These are phyloP conservation scores for Rubia peregrina DNA, from an alignment of 305 asterid species.

Conservation along the genomic window DNA sequence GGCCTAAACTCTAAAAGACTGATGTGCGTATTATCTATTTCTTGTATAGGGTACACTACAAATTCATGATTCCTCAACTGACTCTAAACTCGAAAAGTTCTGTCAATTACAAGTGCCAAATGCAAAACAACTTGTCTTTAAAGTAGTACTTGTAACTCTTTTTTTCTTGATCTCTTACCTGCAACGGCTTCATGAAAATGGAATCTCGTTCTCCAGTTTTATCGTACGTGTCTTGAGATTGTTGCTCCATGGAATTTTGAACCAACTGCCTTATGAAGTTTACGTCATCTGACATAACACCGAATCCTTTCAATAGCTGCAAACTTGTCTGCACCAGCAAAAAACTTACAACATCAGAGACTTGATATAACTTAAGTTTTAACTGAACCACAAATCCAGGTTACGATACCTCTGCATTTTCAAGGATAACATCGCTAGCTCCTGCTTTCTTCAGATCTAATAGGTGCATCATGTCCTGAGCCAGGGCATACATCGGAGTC, in stretches of 20 bases:
- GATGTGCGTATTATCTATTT: too few relatives aligned
- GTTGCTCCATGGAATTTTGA: constrained; percentile 86
- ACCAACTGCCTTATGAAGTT: constrained; percentile 68
- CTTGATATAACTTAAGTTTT: neutral
- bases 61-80: neutral
- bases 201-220: constrained; percentile 41
- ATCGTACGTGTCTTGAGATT: constrained; percentile 67
- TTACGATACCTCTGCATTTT: constrained; percentile 77
- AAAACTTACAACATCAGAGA: constrained; percentile 15
- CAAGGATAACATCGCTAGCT: constrained; percentile 93
- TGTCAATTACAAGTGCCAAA: neutral
- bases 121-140: constrained; percentile 1
- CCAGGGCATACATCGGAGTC: constrained; percentile 93
- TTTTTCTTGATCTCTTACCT: constrained; percentile 36
- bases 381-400: constrained; percentile 5
- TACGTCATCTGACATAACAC: constrained; percentile 90
- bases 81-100: neutral
- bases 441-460: constrained; percentile 88
- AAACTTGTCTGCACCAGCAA: constrained; percentile 66
- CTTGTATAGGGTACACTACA: neutral
- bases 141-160: neutral
- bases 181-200: constrained; percentile 64
- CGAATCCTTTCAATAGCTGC: constrained; percentile 82
- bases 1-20: too few relatives aligned
- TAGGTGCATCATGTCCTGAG: constrained; percentile 81